Percentiles rank a stretch among this genome's conserved stretches.
These are phyloP conservation scores for Globisporangium barbulae DNA, from an alignment of 352 stramenopile genomes.

Conservation along the genomic window DNA sequence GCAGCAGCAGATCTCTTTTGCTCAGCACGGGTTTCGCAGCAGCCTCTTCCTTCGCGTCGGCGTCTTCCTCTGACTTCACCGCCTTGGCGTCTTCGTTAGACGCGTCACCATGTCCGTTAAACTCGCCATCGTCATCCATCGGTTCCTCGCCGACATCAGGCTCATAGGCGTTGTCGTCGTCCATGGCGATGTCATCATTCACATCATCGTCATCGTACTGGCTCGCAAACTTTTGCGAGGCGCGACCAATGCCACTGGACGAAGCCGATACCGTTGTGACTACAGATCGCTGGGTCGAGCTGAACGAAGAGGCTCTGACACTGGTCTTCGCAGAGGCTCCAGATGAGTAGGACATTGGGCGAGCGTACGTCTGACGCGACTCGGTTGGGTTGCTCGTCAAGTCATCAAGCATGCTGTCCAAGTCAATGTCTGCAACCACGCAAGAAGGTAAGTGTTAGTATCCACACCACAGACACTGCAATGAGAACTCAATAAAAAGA, in stretches of 20 bases:
- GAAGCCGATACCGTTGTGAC: slow-evolving; percentile 9
- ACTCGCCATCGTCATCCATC: slow-evolving; percentile 19
- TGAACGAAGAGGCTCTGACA: slow-evolving; percentile 15
- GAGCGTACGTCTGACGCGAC: slow-evolving; percentile 40
- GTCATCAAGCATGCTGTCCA: slow-evolving; percentile 85
- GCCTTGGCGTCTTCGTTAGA: not conserved
- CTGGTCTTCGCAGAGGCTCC: slow-evolving; percentile 26
- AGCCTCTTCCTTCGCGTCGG: slow-evolving; percentile 16
- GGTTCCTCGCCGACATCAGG: slow-evolving; percentile 16
- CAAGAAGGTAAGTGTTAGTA: not conserved
- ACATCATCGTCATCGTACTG: slow-evolving; percentile 22
- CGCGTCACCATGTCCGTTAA: not conserved
- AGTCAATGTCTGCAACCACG: slow-evolving; percentile 60
- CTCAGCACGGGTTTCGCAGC: slow-evolving; percentile 33
- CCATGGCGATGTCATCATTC: slow-evolving; percentile 17
- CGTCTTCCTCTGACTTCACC: slow-evolving; percentile 22
- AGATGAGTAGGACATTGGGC: slow-evolving; percentile 57
- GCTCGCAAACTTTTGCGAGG: slow-evolving; percentile 12
- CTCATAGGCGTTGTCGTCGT: slow-evolving; percentile 19
- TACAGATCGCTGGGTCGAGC: slow-evolving; percentile 13
- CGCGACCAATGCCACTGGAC: slow-evolving; percentile 14
- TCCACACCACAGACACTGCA: not conserved
- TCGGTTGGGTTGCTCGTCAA: slow-evolving; percentile 82
- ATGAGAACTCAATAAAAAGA: not conserved
- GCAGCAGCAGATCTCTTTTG: slow-evolving; percentile 78